Base-by-base conservation (phyloP, 495 filamentous ascomycete species). In the Terfezia claveryi region DNA sequence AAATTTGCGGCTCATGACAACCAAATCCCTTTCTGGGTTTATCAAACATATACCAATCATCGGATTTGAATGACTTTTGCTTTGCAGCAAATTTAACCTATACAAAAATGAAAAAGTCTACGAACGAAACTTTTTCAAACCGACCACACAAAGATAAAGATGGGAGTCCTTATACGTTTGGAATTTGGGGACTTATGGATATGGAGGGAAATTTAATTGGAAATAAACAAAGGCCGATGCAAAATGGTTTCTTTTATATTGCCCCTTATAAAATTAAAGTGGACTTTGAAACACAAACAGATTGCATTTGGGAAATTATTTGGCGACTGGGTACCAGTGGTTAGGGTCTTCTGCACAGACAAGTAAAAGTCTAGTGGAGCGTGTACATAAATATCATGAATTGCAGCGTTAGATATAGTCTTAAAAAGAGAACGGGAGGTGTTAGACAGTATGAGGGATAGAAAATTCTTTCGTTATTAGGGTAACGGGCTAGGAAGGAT, bases 221-320 rank as follows among this genome's bases (percentile, higher is more conserved):
- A 17, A 17, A 17, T 14, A 46, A 46, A 46, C 12, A 46, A 46
- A 17, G 41, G 12, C 2, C 8, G 7, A 53, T 44, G 23, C 51
- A 44, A 10, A 36, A 53, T 53, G 37, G 55, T 12, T 56, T 56
- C 36, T 56, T 56, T 27, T 53, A 44, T 46, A 41, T 56, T 32
- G 37, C 37, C 1, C 55, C 37, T n/a, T 56, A 56, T 44, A 53
- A 46, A 36, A 53, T 56, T 12, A 27, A 44, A 3, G 23, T 56
- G 8, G 50, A 56, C 20, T 53, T 53, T 37, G 37, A 32, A 10
- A n/a, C 50, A n/a, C 41, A 17, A 17, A 27, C 52, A 16, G 50
- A 53, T 23, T 23, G 50, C 16, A 51, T 56, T 9, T 46, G 51
- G 50, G 55, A 56, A 4, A 20, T 53, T 4, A 56, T 49, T 27